Evolutionary conservation across 352 stramenopile species (phyloP), one percentile per base, ranked within the genome.

Genomic region (Globisporangium spinosum): DNA sequence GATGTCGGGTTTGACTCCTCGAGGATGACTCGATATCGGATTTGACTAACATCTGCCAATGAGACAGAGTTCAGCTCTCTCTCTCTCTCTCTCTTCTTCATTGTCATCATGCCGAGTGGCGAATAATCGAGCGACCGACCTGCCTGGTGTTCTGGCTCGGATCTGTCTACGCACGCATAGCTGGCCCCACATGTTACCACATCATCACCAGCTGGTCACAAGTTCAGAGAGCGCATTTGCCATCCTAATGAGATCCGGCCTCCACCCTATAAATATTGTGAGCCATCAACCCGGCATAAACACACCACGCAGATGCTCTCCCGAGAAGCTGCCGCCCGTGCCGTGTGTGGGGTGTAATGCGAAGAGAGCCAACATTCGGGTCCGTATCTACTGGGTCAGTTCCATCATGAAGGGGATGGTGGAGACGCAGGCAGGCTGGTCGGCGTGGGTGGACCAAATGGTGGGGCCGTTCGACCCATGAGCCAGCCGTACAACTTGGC

Each of bases 321-420:
- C 25, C n/a, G 23, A 29, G 8, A 43, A 65, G 60, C 60, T 58
- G 43, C 27, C 58, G 60, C 29, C 43, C 49, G 10, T 10, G 4
- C 15, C 35, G 32, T 51, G 34, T 54, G 58, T 34, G 27, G 27
- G 55, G 27, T 45, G 55, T 61, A 45, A 47, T 64, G 23, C n/a
- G 10, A 15, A 49, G 34, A 49, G 10, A 12, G 57, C n/a, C 32
- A 43, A 54, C 43, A 15, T 8, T 12, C 40, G 25, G 15, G 20
- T 58, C 60, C 60, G 60, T 56, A 58, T 61, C 25, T 55, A 35
- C n/a, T 60, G 25, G 15, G 54, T 8, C n/a, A 15, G 47, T 15
- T 27, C 15, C 15, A 40, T 12, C 7, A 15, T 15, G 47, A 55
- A 55, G 47, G n/a, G 40, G 15, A 22, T 49, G 20, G 47, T 55